A percentile compares a stretch with the other conserved stretches of the same genome.
Conservation (phyloP, 2,329 filamentous ascomycete species). For the Ophiostoma pallidulum region DNA sequence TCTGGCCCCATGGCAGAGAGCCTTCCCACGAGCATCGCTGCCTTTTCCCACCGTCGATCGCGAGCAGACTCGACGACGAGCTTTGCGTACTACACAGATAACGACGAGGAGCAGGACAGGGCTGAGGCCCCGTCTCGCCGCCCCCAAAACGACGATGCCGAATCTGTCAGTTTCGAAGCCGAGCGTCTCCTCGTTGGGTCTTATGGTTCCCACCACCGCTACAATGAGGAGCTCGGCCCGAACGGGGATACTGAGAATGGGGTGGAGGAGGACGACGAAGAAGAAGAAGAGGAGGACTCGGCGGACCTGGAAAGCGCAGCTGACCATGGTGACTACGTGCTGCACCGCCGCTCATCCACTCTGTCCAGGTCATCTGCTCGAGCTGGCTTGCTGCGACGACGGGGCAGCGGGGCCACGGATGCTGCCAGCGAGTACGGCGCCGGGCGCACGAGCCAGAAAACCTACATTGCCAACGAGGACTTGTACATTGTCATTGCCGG, state of each 20-base stretch:
- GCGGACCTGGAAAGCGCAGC: conserved; percentile 26
- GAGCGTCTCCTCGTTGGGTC: conserved; percentile 11
- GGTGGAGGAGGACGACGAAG: conserved; percentile 21
- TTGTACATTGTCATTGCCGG: conserved; percentile 88
- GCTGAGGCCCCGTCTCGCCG: background rate
- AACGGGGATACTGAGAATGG: conserved; percentile 26
- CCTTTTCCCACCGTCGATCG: conserved; percentile 74
- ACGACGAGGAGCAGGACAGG: conserved; percentile 40
- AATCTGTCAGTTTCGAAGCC: conserved; percentile 22
- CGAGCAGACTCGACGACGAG: conserved; percentile 79
- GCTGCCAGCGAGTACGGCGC: conserved; percentile 49
- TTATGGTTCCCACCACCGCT: conserved; percentile 1
- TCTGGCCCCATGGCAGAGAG: conserved; percentile 91
- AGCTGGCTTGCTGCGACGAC: conserved; percentile 58
- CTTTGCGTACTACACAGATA: conserved; percentile 80
- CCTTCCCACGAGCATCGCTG: conserved; percentile 86
- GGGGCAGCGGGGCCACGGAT: conserved; percentile 60
- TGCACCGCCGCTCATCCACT: conserved; percentile 55
- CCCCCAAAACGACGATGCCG: conserved; percentile 1
- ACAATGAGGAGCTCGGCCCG: conserved; percentile 24
- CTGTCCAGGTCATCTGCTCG: conserved; percentile 47
- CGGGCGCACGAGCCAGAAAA: conserved; percentile 70
- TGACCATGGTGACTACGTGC: conserved; percentile 35
- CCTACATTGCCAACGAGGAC: conserved; percentile 89
- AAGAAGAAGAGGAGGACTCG: conserved; percentile 29